phyloP scores from a whole-genome alignment of 1,284 basidiomycete genomes.

The Austropuccinia psidii region DNA sequence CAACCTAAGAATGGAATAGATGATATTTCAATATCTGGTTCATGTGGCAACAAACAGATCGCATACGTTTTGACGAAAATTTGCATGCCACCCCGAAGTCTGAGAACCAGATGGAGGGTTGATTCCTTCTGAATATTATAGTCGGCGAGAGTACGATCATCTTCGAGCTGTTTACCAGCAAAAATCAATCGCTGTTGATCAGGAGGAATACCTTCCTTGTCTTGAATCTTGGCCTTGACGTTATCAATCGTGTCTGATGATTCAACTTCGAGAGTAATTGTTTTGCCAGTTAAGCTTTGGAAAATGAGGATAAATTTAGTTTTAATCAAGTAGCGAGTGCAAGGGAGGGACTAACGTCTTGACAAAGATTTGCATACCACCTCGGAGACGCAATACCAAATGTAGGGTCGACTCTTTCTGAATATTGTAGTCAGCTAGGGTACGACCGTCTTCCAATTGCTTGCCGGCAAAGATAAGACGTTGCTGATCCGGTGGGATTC shows the following conservation, averaged over 20 bases:
- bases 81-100: too few species aligned
- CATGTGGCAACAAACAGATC: too few species aligned
- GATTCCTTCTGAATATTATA: too few species aligned
- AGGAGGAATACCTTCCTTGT: slow-evolving; percentile 68
- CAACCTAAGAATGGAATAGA: too few species aligned
- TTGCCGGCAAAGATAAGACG: slow-evolving; percentile 52
- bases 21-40: too few species aligned
- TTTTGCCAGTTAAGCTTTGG: slow-evolving; percentile 37
- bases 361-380: slow-evolving; percentile 52
- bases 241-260: slow-evolving; percentile 59
- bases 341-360: not conserved
- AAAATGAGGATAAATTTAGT: not conserved
- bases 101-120: too few species aligned
- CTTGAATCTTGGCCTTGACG: slow-evolving; percentile 56
- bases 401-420: slow-evolving; percentile 95
- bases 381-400: slow-evolving; percentile 75
- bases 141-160: slow-evolving; percentile 72
- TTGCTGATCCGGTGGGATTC: slow-evolving; percentile 60
- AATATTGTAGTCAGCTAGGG: slow-evolving; percentile 72
- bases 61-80: too few species aligned
- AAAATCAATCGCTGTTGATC: too few species aligned
- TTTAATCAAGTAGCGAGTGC: not conserved
- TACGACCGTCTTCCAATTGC: slow-evolving; percentile 49
- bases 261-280: slow-evolving; percentile 57
- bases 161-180: slow-evolving; percentile 94